Conservation (phyloP, 345 rosid species). For the Eucalyptus sideroxylon region DNA sequence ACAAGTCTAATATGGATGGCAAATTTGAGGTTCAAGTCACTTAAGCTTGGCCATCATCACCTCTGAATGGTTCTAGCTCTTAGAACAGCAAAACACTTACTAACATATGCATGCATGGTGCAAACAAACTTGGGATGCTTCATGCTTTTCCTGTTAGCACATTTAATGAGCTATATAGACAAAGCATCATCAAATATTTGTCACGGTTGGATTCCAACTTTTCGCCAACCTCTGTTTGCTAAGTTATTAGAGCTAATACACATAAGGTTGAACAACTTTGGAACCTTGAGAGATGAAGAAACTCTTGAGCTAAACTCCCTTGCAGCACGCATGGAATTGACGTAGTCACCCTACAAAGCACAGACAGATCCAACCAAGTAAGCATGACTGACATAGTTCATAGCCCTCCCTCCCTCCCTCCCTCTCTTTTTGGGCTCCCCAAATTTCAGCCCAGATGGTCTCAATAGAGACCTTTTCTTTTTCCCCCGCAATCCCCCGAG, state of each 20-base stretch:
- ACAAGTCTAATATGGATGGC: not conserved
- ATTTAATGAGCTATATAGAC: not conserved
- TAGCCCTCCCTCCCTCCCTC: not conserved
- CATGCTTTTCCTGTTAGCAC: not conserved
- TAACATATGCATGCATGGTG: not conserved
- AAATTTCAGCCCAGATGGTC: not conserved
- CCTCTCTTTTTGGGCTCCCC: not conserved
- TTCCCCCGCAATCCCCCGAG: not conserved
- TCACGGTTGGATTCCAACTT: not conserved
- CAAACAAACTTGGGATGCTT: not conserved
- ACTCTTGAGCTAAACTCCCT: constrained; percentile 70
- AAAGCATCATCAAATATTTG: not conserved
- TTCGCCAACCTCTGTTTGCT: not conserved
- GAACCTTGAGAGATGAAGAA: constrained; percentile 68
- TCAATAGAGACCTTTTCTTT: not conserved
- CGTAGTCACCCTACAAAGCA: constrained; percentile 60
- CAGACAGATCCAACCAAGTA: not conserved
- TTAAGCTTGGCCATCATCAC: not conserved
- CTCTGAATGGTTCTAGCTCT: not conserved
- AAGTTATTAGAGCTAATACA: not conserved
- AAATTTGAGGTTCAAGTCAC: not conserved
- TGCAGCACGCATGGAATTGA: constrained; percentile 77
- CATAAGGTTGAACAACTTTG: not conserved
- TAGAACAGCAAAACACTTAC: not conserved
- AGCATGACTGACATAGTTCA: not conserved